Percentiles rank a stretch among this genome's conserved stretches.
Evolutionary conservation across 495 filamentous ascomycete genomes (phyloP).

Genomic region (Elasticomyces elasticus): DNA sequence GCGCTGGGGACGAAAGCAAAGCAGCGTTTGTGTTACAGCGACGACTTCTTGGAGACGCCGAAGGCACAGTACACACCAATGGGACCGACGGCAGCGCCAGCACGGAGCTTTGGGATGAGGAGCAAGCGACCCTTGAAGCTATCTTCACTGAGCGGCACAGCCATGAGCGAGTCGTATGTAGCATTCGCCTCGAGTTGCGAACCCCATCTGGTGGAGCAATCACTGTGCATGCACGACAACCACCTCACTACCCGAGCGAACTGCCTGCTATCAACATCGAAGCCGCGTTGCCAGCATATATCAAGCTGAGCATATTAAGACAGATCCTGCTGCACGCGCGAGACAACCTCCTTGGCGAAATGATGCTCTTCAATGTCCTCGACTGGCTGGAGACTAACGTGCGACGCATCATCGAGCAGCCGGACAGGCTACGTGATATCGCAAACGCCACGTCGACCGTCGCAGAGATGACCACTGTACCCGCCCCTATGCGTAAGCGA

Average conservation of each 20-base stretch:
- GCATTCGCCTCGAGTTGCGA: constrained; percentile 46
- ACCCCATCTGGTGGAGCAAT: constrained; percentile 26
- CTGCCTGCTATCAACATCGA: constrained; percentile 67
- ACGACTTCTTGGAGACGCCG: constrained; percentile 40
- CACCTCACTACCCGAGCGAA: constrained; percentile 58
- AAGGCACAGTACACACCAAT: constrained; percentile 20
- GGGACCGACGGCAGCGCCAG: constrained; percentile 20
- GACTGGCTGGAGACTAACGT: constrained; percentile 84
- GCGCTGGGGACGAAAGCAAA: constrained; percentile 59
- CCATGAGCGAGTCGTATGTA: constrained; percentile 43
- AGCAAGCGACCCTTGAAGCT: constrained; percentile 66
- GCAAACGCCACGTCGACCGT: constrained; percentile 52
- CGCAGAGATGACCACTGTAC: constrained; percentile 28
- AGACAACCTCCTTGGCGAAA: constrained; percentile 61
- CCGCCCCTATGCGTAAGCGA: background rate
- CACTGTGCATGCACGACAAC: constrained; percentile 43
- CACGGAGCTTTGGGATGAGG: constrained; percentile 66
- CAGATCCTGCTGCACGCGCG: constrained; percentile 60
- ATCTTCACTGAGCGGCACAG: constrained; percentile 64
- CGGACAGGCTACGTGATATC: constrained; percentile 73
- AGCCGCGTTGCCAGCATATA: constrained; percentile 72
- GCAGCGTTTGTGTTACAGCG: constrained; percentile 71
- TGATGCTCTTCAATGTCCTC: constrained; percentile 78
- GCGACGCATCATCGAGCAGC: constrained; percentile 63
- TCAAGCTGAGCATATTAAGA: constrained; percentile 79